Base-by-base conservation (phyloP, 2,329 filamentous ascomycete genomes). In the Fusarium veterinarium region DNA sequence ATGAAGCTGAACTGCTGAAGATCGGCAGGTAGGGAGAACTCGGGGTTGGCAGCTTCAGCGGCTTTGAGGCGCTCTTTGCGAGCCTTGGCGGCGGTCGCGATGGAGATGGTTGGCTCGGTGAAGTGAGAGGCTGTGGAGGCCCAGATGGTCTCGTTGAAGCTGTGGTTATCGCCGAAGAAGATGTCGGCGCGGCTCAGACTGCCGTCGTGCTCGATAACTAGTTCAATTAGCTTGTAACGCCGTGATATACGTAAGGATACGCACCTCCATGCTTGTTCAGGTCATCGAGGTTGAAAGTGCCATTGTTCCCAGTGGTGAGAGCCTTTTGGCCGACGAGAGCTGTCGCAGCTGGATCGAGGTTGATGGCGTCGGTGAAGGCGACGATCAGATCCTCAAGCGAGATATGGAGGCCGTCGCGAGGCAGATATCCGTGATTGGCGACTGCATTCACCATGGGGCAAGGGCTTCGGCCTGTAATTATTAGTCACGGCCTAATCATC, bases 71-170 rank as follows among this genome's bases (percentile, higher is more conserved):
- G 74, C 11, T 67, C 60, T 11, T 76, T 76, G 42, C 74, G 73
- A 9, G 70, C 74, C 3, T 49, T 55, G 10, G 74, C 74, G 5
- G 74, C 74, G 3, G 63, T 72, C 40, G 58, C 23, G 19, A 76
- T 75, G 13, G 74, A 76, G 25, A 76, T 76, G n/a, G 65, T 76
- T 4, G 57, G 25, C 30, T 72, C 60, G 1, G 66, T 71, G 17
- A 76, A 76, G 38, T 76, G 74, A 3, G 74, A 60, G 9, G 63
- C 53, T 3, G 73, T 72, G 2, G 51, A 13, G 2, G 41, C 40
- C 74, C 74, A 76, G 44, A 76, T 74, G 30, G 71, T 72, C 63
- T 75, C 30, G 35, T 76, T 76, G 64, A 76, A 76, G 41, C 71
- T 76, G 31, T 69, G 44, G 31, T 76, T 76, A 5, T 76, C 74